Base-by-base conservation (phyloP, 495 filamentous ascomycete species). In the Penicillium pancosmium region DNA sequence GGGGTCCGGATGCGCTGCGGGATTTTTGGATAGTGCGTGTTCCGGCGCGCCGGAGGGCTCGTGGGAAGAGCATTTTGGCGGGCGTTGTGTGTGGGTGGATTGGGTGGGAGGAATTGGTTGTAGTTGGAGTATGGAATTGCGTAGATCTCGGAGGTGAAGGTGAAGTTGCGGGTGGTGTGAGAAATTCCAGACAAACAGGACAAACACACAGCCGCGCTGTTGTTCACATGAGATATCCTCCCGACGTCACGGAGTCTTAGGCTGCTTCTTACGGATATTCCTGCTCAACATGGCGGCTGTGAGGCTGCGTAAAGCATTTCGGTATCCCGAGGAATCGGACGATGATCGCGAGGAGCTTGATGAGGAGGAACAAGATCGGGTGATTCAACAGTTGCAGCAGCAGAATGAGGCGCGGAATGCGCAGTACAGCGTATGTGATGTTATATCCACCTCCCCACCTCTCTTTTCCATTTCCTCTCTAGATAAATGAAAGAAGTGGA, bases 311-410 rank as follows among this genome's bases (percentile, higher is more conserved):
- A 82, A 78, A 50, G 84, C 82, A 15, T 88, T 89, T 70, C 80
- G 76, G 12, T 89, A 89, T 76, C 82, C 84, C 6, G 70, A 76
- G 41, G 84, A 86, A 64, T 75, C 76, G 10, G 77, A 78, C 54
- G 71, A 77, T 44, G 74, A 67, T 2, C 78, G 79, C 18, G 76
- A 82, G 57, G 79, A 86, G 55, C 63, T 87, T 34, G 87, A 89
- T 60, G 88, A 89, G 67, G 80, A 89, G 81, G 87, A 92, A 68
- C 91, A 94, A 76, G 90, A 92, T 64, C 69, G 73, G 50, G 73
- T 92, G 0, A 92, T 94, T 61, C 56, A 67, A 11, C 63, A 72
- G 58, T 80, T 93, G 18, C 68, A 79, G 35, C 49, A 40, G 16
- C 76, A 88, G 63, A 86, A 92, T 75, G 73, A 78, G 36, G 57